Conservation (phyloP, 345 rosid genomes). For the Bretschneidera sinensis region DNA sequence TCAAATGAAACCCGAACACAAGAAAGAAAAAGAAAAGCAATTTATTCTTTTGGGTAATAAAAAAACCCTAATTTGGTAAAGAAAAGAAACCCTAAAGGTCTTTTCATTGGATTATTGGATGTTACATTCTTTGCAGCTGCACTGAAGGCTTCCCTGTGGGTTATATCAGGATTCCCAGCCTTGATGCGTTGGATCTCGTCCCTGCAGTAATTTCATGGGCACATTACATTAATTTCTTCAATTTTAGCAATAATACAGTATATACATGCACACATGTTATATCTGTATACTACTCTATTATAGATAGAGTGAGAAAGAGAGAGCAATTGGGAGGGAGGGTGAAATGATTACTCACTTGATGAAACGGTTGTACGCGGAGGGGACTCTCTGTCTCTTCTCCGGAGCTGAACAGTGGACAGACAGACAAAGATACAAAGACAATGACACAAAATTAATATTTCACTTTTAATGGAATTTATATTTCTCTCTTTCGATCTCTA, state of each 20-base stretch:
- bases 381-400: slow-evolving; percentile 61
- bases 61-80: slow-evolving; percentile 29
- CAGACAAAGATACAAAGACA: too few relatives aligned
- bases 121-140: slow-evolving; percentile 63
- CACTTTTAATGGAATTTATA: slow-evolving; percentile 11
- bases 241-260: slow-evolving; percentile 9
- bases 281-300: too few relatives aligned
- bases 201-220: slow-evolving; percentile 28
- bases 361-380: slow-evolving; percentile 63
- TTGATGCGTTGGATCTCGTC: slow-evolving; percentile 66
- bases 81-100: slow-evolving; percentile 16
- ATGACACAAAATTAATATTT: slow-evolving; percentile 21
- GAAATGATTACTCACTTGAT: slow-evolving; percentile 44
- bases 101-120: slow-evolving; percentile 20
- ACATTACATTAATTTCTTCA: slow-evolving; percentile 1
- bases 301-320: background rate
- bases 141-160: slow-evolving; percentile 60
- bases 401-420: slow-evolving; percentile 39
- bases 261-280: background rate
- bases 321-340: background rate
- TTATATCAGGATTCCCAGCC: slow-evolving; percentile 56
- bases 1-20: background rate
- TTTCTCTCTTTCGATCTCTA: slow-evolving; percentile 1
- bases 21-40: too few relatives aligned
- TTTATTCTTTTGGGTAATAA: background rate